Evolutionary conservation across 2,329 filamentous ascomycete genomes (phyloP), one percentile per base, ranked within the genome.

Genomic region (Lizonia empirigonia): DNA sequence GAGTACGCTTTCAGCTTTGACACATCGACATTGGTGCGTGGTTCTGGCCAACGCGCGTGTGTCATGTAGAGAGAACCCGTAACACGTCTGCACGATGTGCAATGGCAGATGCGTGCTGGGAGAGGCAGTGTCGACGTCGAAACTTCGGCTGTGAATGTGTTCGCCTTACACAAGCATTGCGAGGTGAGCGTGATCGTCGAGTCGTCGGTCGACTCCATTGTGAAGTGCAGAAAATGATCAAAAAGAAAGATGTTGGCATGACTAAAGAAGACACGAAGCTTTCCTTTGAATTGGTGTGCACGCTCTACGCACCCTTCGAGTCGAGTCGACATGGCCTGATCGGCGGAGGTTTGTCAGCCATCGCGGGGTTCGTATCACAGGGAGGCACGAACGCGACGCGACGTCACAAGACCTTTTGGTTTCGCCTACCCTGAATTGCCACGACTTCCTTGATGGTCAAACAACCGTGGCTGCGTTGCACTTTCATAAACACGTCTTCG

Each of bases 61-160:
- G 61, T 64, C 16, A 64, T 70, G 64, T 78, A 77, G 18, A 80
- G 63, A 5, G 63, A 73, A 18, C 80, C 80, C 0, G 76, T 77
- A 2, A 68, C 27, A 46, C 76, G 78, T 1, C 80, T 75, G 59
- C 80, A 82, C 2, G 79, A 81, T 15, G 65, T 67, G 68, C 80
- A 82, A 66, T 82, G 80, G 58, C 80, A 82, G 47, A 67, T 69
- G 5, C 63, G 62, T 0, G 69, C 76, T 32, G 65, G 50, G 0
- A 83, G 67, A 7, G 79, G 80, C 2, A 81, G 70, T 0, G 61
- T 55, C 1, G 73, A 69, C 13, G 41, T 50, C 1, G 67, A 45
- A 1, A 80, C 46, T 1, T 56, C 19, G 1, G 73, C 46, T 5
- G 60, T 72, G 68, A 79, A 80, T 12, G 50, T 68, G 54, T 80